phyloP scores from a whole-genome alignment of 2,329 filamentous ascomycete genomes.

The Tolypocladium sp. region DNA sequence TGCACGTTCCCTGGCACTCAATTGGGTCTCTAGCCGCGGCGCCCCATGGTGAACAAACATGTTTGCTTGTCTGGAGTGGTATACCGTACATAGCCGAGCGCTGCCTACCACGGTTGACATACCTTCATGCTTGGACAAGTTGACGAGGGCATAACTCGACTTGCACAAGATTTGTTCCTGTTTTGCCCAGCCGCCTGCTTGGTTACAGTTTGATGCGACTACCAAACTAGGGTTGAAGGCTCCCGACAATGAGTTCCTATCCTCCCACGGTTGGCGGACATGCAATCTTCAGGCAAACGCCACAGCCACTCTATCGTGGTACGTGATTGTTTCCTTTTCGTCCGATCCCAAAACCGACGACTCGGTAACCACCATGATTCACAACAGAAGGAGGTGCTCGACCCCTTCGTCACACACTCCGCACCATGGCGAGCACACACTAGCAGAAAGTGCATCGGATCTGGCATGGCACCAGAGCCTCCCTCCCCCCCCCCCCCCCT shows the following conservation, averaged over 20 bases:
- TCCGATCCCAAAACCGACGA: neutral
- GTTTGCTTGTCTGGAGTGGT: neutral
- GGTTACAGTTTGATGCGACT: neutral
- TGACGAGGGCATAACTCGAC: too few species aligned
- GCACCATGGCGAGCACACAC: neutral
- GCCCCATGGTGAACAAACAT: neutral
- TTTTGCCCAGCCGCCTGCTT: neutral
- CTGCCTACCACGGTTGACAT: neutral
- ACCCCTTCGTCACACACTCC: too few species aligned
- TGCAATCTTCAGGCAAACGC: neutral
- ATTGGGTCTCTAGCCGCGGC: neutral
- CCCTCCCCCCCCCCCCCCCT: too few species aligned
- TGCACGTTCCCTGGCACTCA: too few species aligned
- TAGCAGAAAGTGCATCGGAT: neutral
- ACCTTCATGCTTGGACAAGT: too few species aligned
- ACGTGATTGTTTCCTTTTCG: neutral
- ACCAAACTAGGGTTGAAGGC: neutral
- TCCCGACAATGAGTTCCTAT: neutral
- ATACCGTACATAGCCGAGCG: neutral
- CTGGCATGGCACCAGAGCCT: neutral
- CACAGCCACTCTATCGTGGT: neutral
- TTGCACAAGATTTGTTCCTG: too few species aligned
- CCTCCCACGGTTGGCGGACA: neutral
- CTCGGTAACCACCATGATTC: neutral
- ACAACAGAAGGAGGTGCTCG: neutral